Evolutionary conservation across 23 red algal species (phyloP).

Genomic region (Gracilaria gracilis): DNA sequence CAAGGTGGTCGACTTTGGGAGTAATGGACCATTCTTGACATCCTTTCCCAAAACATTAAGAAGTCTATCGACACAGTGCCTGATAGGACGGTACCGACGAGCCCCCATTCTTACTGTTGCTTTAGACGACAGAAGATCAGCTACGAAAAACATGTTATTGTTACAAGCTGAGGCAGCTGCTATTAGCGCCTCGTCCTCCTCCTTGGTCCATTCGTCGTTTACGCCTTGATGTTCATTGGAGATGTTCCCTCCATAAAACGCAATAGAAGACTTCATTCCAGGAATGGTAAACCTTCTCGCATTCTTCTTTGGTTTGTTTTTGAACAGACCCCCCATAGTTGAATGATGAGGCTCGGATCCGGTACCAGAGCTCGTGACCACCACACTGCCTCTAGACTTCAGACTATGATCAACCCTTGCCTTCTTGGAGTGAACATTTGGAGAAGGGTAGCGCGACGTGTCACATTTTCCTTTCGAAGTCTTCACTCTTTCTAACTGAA

Average conservation of each 20-base stretch:
- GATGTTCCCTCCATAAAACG: constrained; percentile 10
- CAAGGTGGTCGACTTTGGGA: constrained; percentile 2
- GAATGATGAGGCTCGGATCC: background rate
- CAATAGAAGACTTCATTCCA: constrained; percentile 38
- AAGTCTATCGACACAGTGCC: constrained; percentile 43
- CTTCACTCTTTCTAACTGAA: background rate
- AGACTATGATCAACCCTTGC: background rate
- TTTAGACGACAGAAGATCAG: constrained; percentile 50
- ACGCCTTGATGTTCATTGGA: constrained; percentile 21
- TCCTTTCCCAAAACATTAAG: constrained; percentile 38
- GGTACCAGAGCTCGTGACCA: background rate
- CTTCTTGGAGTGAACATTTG: constrained; percentile 3
- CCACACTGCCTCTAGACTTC: background rate
- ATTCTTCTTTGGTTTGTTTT: constrained; percentile 47
- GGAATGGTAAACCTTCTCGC: constrained; percentile 15
- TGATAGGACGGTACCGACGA: constrained; percentile 15
- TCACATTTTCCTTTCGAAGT: constrained; percentile 4
- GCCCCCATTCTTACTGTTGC: constrained; percentile 46
- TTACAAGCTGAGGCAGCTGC: constrained; percentile 11
- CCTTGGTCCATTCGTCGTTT: constrained; percentile 68
- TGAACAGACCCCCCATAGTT: constrained; percentile 28
- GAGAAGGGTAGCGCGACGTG: background rate
- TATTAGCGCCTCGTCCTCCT: constrained; percentile 54
- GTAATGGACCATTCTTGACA: constrained; percentile 27
- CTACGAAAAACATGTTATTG: constrained; percentile 64